These are phyloP conservation scores for Candida sakaeoensis DNA, from an alignment of 805 yeast species.

Conservation along the genomic window DNA sequence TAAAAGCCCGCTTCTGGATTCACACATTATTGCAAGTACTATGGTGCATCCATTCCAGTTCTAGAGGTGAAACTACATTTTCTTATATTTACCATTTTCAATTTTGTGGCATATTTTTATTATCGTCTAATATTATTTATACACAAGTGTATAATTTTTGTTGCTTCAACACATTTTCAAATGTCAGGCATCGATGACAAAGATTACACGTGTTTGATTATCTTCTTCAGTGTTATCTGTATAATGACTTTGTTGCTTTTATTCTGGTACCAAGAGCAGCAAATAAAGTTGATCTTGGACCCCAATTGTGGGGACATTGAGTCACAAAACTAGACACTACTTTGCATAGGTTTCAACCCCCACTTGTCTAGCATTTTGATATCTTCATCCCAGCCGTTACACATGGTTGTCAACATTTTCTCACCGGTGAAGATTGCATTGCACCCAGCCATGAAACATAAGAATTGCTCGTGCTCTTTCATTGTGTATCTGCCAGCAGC, in stretches of 20 bases:
- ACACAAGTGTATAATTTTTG: neutral
- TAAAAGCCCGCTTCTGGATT: too few relatives aligned
- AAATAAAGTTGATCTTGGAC: constrained; percentile 30
- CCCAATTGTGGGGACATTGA: constrained; percentile 12
- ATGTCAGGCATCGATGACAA: neutral
- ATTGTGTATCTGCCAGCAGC: constrained; percentile 83
- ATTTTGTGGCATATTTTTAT: neutral
- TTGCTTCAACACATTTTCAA: neutral
- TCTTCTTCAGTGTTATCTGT: neutral
- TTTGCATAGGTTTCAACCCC: constrained; percentile 61
- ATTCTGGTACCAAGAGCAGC: constrained; percentile 1
- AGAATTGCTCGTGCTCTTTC: constrained; percentile 71
- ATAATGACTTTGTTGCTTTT: neutral
- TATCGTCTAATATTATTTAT: neutral
- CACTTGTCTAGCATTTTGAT: constrained; percentile 61
- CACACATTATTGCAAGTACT: too few relatives aligned
- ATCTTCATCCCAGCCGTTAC: constrained; percentile 84
- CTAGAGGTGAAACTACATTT: too few relatives aligned
- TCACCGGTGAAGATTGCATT: constrained; percentile 82
- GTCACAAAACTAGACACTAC: neutral
- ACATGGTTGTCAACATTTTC: constrained; percentile 76
- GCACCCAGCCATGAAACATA: constrained; percentile 75
- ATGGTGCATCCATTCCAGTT: too few relatives aligned
- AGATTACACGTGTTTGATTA: constrained; percentile 1
- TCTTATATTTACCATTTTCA: too few relatives aligned